Base-by-base conservation (phyloP, 2,329 filamentous ascomycete genomes). In the Hymenoscyphus linearis region DNA sequence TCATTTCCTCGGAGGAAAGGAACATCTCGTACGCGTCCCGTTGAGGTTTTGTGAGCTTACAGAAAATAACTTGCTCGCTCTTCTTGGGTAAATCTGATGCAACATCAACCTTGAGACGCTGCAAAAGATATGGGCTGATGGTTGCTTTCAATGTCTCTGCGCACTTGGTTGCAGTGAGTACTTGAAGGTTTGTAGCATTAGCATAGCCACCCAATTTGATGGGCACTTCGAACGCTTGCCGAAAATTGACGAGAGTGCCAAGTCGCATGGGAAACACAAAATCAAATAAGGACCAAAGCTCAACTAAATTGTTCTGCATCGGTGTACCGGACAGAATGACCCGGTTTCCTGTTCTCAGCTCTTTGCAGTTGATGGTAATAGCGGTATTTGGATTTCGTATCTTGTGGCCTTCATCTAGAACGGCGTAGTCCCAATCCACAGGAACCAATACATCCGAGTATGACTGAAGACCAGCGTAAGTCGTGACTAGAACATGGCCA, bases 231-330 rank as follows among this genome's bases (percentile, higher is more conserved):
- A 99, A 98, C 63, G 96, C 87, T 62, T 87, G 88, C 53, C 92
- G 85, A 73, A 99, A 99, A 65, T 90, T 91, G 61, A 97, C 89
- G 13, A 98, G 80, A 0, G 91, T 97, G 0, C 95, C 96, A 5
- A 99, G 78, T 14, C 93, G 88, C 91, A 98, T 97, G 0, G 96
- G 95, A 64, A 92, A 98, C 61, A 98, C 89, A 71, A 99, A 99
- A 73, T 99, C 96, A 71, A 99, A 98, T 0, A 99, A 78, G 0
- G 93, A 98, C 93, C 95, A 99, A 0, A 99, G 79, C 73, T 99
- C 96, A 0, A 89, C 88, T 27, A 99, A 77, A 65, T 97, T 98
- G 74, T 99, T 99, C 74, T 99, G 96, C 80, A 99, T 96, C 0
- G 96, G 96, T 0, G 95, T 99, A 4, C 95, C 95, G 0, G 96